Conservation (phyloP, 495 filamentous ascomycete genomes). For the Friedmanniomyces simplex region DNA sequence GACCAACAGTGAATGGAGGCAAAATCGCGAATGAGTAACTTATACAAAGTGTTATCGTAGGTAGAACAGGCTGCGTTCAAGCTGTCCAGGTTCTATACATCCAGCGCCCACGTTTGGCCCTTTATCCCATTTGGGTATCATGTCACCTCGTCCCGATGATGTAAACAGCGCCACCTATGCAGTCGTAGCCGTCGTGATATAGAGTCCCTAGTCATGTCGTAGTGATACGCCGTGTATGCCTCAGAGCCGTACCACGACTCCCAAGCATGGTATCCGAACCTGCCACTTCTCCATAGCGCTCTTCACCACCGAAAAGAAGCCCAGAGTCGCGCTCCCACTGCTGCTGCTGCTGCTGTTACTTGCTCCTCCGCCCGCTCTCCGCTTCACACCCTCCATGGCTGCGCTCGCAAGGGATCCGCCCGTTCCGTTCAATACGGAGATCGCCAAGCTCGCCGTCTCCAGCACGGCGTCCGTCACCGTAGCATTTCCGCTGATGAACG, state of each 20-base stretch:
- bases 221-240: background rate
- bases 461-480: slow-evolving; percentile 25
- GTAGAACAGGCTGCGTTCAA: too few relatives aligned
- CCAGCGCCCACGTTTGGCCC: too few relatives aligned
- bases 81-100: too few relatives aligned
- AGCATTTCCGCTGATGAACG: slow-evolving; percentile 4
- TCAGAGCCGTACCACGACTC: slow-evolving; percentile 30
- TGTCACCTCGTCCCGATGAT: too few relatives aligned
- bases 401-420: slow-evolving; percentile 22
- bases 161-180: background rate
- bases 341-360: too few relatives aligned
- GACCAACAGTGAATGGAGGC: background rate
- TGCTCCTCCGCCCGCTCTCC: slow-evolving; percentile 10
- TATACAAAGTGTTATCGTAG: too few relatives aligned
- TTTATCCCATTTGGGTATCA: too few relatives aligned
- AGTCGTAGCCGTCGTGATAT: background rate
- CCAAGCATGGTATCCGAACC: slow-evolving; percentile 32
- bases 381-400: slow-evolving; percentile 24
- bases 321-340: background rate
- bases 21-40: too few relatives aligned
- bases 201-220: background rate
- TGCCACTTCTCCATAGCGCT: slow-evolving; percentile 29
- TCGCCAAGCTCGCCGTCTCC: slow-evolving; percentile 24
- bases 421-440: slow-evolving; percentile 26
- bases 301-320: slow-evolving; percentile 21